Conservation (phyloP, 2,329 filamentous ascomycete species). For the Podosphaera fusca region DNA sequence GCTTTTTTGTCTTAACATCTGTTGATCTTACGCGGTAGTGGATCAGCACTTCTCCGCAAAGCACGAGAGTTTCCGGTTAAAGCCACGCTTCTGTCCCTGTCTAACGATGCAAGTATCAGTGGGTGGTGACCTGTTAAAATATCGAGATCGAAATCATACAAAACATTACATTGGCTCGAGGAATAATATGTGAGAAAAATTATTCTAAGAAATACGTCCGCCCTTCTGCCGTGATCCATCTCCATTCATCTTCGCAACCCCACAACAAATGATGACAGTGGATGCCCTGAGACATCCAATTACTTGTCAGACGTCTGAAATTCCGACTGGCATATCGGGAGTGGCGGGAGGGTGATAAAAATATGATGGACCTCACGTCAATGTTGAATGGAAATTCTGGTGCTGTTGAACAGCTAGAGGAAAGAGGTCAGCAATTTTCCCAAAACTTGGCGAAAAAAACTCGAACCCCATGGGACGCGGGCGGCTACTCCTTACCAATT, state of each 20-base stretch:
- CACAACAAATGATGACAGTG: neutral
- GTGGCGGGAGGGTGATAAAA: neutral
- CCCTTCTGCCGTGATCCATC: too few species aligned
- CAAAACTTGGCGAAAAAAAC: constrained; percentile 8
- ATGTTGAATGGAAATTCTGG: constrained; percentile 13
- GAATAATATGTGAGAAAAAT: neutral
- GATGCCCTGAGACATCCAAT: neutral
- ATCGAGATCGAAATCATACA: constrained; percentile 6
- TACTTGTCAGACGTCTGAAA: neutral
- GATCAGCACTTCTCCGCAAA: constrained; percentile 5
- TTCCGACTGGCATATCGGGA: neutral
- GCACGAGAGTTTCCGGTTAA: constrained; percentile 9
- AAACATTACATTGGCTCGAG: constrained; percentile 7
- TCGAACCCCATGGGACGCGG: constrained; percentile 17
- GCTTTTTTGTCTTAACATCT: constrained; percentile 13
- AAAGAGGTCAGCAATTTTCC: constrained; percentile 4
- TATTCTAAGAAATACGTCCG: too few species aligned
- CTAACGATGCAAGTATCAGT: neutral
- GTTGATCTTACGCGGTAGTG: constrained; percentile 2
- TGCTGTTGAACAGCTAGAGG: constrained; percentile 12
- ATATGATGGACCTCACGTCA: constrained; percentile 16
- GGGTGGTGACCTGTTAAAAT: constrained; percentile 7
- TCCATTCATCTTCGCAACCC: neutral
- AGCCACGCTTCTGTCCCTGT: constrained; percentile 6
- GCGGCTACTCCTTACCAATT: constrained; percentile 17